phyloP scores from a whole-genome alignment of 2,329 filamentous ascomycete species.

The Clarireedia paspali region DNA sequence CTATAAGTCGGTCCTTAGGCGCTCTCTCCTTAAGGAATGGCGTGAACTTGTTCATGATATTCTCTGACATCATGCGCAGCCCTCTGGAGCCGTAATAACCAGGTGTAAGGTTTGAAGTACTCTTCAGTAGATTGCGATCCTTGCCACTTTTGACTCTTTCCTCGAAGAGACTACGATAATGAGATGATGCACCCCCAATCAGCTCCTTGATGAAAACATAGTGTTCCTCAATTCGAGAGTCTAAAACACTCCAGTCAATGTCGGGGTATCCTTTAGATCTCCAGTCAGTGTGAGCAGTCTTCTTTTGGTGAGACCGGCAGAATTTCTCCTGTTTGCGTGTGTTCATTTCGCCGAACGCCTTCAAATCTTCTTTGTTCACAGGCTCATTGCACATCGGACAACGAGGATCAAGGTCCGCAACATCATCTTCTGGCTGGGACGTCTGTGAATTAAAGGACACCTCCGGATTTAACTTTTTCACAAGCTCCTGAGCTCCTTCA shows the following conservation, averaged over 20 bases:
- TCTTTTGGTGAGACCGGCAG: constrained; percentile 54
- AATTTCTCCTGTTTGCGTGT: constrained; percentile 54
- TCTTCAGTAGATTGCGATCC: constrained; percentile 52
- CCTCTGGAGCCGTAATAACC: constrained; percentile 82
- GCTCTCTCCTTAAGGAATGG: constrained; percentile 53
- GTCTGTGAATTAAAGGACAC: neutral
- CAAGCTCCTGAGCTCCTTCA: neutral
- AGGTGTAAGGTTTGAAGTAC: constrained; percentile 46
- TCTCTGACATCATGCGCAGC: constrained; percentile 62
- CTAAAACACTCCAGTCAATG: constrained; percentile 61
- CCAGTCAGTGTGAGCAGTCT: constrained; percentile 39
- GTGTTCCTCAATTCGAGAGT: constrained; percentile 49
- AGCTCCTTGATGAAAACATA: constrained; percentile 48
- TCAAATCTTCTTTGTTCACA: constrained; percentile 49
- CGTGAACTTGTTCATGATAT: constrained; percentile 54
- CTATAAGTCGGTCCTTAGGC: constrained; percentile 56
- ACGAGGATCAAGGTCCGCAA: constrained; percentile 13
- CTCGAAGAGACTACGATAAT: constrained; percentile 52
- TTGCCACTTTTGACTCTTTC: constrained; percentile 48
- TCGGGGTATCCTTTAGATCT: constrained; percentile 51
- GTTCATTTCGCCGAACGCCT: constrained; percentile 45
- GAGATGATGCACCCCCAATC: constrained; percentile 46
- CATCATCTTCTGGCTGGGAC: neutral
- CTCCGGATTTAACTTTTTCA: neutral
- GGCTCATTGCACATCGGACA: constrained; percentile 62